A percentile compares a stretch with the other conserved stretches of the same genome.
phyloP scores from a whole-genome alignment of 2,329 filamentous ascomycete species.

The Diaporthe capsici region DNA sequence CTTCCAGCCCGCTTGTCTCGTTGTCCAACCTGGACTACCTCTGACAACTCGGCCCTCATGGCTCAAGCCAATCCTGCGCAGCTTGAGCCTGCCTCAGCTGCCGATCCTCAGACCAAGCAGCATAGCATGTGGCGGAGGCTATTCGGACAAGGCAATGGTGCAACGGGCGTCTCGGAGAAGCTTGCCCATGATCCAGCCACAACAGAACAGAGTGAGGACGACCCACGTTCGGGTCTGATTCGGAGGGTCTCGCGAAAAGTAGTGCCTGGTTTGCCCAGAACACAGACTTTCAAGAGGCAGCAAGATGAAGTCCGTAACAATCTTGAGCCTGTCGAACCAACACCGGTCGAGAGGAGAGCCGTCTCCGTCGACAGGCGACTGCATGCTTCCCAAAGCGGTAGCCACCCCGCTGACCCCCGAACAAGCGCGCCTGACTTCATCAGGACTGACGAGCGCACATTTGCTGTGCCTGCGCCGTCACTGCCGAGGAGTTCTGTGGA shows the following conservation, averaged over 20 bases:
- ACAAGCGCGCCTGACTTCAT: conserved; percentile 65
- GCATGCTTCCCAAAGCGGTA: conserved; percentile 53
- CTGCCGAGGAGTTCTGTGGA: conserved; percentile 52
- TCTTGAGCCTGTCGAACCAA: conserved; percentile 75
- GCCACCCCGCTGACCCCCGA: conserved; percentile 57
- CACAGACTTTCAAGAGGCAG: conserved; percentile 85
- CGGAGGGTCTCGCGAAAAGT: conserved; percentile 70
- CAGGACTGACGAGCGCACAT: conserved; percentile 48
- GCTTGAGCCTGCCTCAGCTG: conserved; percentile 41
- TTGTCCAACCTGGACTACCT: not conserved
- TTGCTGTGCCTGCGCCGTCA: conserved; percentile 45
- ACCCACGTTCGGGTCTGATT: conserved; percentile 53
- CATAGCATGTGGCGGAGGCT: conserved; percentile 48
- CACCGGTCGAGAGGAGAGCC: conserved; percentile 78
- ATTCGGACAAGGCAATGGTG: conserved; percentile 45
- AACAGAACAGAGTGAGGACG: conserved; percentile 48
- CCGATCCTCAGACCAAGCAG: conserved; percentile 42
- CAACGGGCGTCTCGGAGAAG: conserved; percentile 44
- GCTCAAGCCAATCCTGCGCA: conserved; percentile 46
- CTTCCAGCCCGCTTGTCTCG: not conserved
- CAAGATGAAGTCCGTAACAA: conserved; percentile 84
- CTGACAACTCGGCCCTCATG: conserved; percentile 43
- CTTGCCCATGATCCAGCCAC: conserved; percentile 45
- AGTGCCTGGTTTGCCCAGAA: conserved; percentile 82
- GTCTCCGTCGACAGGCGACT: conserved; percentile 73